A percentile compares a stretch with the other conserved stretches of the same genome.
These are phyloP conservation scores for Chamaecrista fasciculata DNA, from an alignment of 306 rosid species.

Conservation along the genomic window DNA sequence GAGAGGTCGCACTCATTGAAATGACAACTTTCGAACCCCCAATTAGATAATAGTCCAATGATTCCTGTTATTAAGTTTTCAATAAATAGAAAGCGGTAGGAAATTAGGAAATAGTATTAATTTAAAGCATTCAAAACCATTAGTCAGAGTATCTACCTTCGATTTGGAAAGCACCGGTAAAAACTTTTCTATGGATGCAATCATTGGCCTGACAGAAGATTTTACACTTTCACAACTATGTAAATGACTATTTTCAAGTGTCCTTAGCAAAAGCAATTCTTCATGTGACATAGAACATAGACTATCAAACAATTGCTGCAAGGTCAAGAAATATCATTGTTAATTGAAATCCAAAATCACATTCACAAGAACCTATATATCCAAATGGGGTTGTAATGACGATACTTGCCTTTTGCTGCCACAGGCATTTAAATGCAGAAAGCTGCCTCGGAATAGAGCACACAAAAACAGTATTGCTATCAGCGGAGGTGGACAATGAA, in stretches of 20 bases:
- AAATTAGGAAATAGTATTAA: conserved; percentile 11
- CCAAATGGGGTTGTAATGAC: background rate
- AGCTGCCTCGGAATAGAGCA: conserved; percentile 50
- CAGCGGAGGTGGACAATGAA: conserved; percentile 38
- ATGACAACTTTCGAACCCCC: conserved; percentile 48
- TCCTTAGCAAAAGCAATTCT: conserved; percentile 65
- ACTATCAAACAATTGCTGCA: conserved; percentile 79
- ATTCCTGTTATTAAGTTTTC: conserved; percentile 52
- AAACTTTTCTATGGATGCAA: conserved; percentile 51
- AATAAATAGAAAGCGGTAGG: conserved; percentile 25
- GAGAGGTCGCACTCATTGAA: conserved; percentile 31
- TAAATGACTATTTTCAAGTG: conserved; percentile 50
- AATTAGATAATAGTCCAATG: conserved; percentile 62
- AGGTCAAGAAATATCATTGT: conserved; percentile 14
- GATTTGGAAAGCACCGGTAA: conserved; percentile 55
- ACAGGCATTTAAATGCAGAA: conserved; percentile 62
- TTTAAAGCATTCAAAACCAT: conserved; percentile 21
- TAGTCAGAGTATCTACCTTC: conserved; percentile 55
- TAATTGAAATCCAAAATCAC: conserved; percentile 11
- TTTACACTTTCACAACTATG: conserved; percentile 50
- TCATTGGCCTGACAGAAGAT: conserved; percentile 47
- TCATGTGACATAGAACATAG: conserved; percentile 49
- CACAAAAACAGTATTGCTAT: conserved; percentile 29
- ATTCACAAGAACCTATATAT: conserved; percentile 2
- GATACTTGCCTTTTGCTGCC: conserved; percentile 78